phyloP scores from a whole-genome alignment of 495 filamentous ascomycete genomes.

The Rhizodiscina lignyota region DNA sequence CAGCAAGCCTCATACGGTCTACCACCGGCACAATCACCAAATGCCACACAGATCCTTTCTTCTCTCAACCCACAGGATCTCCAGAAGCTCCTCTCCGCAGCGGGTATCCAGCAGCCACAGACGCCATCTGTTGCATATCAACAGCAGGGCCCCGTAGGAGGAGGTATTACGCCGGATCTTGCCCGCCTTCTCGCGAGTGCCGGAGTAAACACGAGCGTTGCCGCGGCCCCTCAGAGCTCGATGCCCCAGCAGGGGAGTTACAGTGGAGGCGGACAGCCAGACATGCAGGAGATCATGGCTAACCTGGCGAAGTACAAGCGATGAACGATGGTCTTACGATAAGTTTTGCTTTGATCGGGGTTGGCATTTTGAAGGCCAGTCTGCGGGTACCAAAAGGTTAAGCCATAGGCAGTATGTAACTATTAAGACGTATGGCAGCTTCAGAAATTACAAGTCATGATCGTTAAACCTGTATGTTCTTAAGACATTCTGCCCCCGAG shows the following conservation, averaged over 20 bases:
- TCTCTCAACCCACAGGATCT: slow-evolving; percentile 55
- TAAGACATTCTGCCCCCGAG: too few species aligned
- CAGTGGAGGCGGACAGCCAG: slow-evolving; percentile 7
- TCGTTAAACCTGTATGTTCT: too few species aligned
- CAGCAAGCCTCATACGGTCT: slow-evolving; percentile 24
- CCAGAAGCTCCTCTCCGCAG: slow-evolving; percentile 51
- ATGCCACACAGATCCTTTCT: slow-evolving; percentile 39
- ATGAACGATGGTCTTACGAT: too few species aligned
- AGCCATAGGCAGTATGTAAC: too few species aligned
- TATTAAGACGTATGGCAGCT: too few species aligned
- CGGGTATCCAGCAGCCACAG: slow-evolving; percentile 27
- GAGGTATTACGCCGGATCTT: slow-evolving; percentile 32
- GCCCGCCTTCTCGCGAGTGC: slow-evolving; percentile 34
- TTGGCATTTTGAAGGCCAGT: too few species aligned
- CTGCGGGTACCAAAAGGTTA: too few species aligned
- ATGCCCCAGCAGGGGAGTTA: slow-evolving; percentile 22
- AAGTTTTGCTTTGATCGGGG: too few species aligned
- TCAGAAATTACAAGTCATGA: too few species aligned
- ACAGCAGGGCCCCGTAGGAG: slow-evolving; percentile 23
- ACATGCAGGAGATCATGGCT: slow-evolving; percentile 45
- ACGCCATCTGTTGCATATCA: slow-evolving; percentile 6
- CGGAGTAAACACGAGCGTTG: background rate
- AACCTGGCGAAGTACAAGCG: slow-evolving; percentile 45
- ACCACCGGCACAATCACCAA: slow-evolving; percentile 30
- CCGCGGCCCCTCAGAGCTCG: slow-evolving; percentile 3